Base-by-base conservation (phyloP, 352 stramenopile species). In the Globisporangium okanoganense region DNA sequence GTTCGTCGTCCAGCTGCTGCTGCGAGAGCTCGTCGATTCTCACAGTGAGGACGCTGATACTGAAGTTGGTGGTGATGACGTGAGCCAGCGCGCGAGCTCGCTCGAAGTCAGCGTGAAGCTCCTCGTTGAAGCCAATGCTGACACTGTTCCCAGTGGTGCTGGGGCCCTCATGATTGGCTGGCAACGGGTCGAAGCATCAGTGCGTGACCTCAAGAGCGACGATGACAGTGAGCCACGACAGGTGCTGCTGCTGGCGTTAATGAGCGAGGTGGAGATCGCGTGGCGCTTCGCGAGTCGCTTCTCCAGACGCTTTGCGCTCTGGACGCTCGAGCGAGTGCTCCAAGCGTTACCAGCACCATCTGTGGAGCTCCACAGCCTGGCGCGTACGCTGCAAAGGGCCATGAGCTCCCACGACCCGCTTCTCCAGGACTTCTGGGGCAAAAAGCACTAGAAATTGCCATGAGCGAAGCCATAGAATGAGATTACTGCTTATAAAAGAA, bases 1-100 rank as follows among this genome's bases (percentile, higher is more conserved):
- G 31, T 90, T 82, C 25, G 61, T 92, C 14, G 47, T 89, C 25
- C 72, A 89, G 36, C 33, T 64, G n/a, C 47, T 87, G 25, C 36
- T 89, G 13, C 49, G 62, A 20, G 35, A 71, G 16, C 22, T 61
- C 25, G 3, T 9, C 8, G 27, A 20, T 29, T 24, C 8, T 13
- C 29, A 6, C 29, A 7, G 29, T 33, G 29, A 33, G 29, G 29
- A 33, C 29, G 6, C 29, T 33, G 29, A 33, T 33, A 33, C 3
- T 33, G 29, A 33, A 33, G 6, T 33, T 33, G 29, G 29, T 33
- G 29, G 29, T 33, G 29, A 6, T 6, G 45, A 14, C 3, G 43
- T 62, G 31, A 50, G 22, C 25, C 24, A 59, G 20, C 18, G 51
- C 16, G 38, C 61, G 51, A 5, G 25, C 18, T 58, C 67, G 16